Evolutionary conservation across 2,329 filamentous ascomycete species (phyloP), one percentile per base, ranked within the genome.

Genomic region (Phialophora tarda): DNA sequence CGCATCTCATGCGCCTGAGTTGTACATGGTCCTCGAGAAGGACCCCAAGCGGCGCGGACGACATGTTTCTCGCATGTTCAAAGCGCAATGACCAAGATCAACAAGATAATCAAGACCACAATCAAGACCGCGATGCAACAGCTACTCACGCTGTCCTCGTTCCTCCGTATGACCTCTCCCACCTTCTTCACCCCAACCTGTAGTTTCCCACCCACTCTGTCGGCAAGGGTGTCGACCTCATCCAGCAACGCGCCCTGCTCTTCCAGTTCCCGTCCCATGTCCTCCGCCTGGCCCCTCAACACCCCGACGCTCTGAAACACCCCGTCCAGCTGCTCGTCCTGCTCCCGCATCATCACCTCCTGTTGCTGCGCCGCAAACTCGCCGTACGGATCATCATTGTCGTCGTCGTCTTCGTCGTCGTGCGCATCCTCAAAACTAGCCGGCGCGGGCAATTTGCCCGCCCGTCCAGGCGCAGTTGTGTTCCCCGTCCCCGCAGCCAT

Each of bases 241-340:
- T 95, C 89, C 64, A 99, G 83, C 86, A 98, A 90, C 78, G 93
- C 91, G 24, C 85, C 86, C 83, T 99, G 95, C 81, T 99, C 95
- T 79, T 97, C 96, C 54, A 99, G 83, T 82, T 99, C 95, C 64
- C 94, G 84, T 1, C 95, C 94, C 94, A 99, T 99, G 73, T 93
- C 91, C 78, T 96, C 89, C 1, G 95, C 96, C 83, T 98, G 95
- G 75, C 90, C 85, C 63, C 94, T 84, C 75, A 99, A 80, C 76
- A 93, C 97, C 2, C 93, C 94, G 26, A 99, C 95, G 0, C 94
- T 98, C 71, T 89, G 87, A 76, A 96, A 97, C 55, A 99, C 94
- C 17, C 91, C 91, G 76, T 98, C 94, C 1, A 99, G 84, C 73
- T 95, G 91, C 80, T 93, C 85, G 77, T 99, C 95, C 82, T 99